phyloP scores from a whole-genome alignment of 371 early-diverging fungal species.

The Batrachochytrium dendrobatidis region DNA sequence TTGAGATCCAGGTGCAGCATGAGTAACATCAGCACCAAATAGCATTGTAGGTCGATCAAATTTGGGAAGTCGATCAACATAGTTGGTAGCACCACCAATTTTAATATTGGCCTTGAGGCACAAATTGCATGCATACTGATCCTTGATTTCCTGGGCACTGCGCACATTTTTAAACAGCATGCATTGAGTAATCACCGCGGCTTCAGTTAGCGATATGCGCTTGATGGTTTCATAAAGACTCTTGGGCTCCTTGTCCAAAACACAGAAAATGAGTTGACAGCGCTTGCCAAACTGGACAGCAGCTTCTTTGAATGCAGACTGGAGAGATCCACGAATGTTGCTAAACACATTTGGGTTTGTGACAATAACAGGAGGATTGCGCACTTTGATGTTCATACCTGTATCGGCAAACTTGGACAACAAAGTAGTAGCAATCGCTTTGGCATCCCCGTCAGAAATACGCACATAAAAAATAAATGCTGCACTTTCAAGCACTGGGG shows the following conservation, averaged over 20 bases:
- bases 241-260: conserved; percentile 57
- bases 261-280: conserved; percentile 64
- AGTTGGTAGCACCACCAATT: conserved; percentile 34
- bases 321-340: conserved; percentile 46
- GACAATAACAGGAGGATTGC: conserved; percentile 44
- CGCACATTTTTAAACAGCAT: conserved; percentile 53
- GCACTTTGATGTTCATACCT: conserved; percentile 42
- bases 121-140: conserved; percentile 44
- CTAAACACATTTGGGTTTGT: conserved; percentile 40
- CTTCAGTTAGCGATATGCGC: conserved; percentile 70
- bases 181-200: conserved; percentile 83
- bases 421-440: conserved; percentile 10
- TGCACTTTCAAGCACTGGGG: conserved; percentile 7
- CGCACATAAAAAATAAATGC: conserved; percentile 18
- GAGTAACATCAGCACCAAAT: conserved; percentile 91
- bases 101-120: conserved; percentile 35
- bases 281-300: conserved; percentile 18
- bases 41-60: conserved; percentile 58
- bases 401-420: conserved; percentile 14
- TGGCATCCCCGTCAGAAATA: conserved; percentile 10
- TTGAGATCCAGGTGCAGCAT: conserved; percentile 65
- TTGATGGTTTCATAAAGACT: conserved; percentile 83
- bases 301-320: conserved; percentile 54
- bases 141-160: conserved; percentile 20
- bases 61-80: conserved; percentile 17